Evolutionary conservation across 768 basidiomycete genomes (phyloP).

Genomic region (Collybia sp.): DNA sequence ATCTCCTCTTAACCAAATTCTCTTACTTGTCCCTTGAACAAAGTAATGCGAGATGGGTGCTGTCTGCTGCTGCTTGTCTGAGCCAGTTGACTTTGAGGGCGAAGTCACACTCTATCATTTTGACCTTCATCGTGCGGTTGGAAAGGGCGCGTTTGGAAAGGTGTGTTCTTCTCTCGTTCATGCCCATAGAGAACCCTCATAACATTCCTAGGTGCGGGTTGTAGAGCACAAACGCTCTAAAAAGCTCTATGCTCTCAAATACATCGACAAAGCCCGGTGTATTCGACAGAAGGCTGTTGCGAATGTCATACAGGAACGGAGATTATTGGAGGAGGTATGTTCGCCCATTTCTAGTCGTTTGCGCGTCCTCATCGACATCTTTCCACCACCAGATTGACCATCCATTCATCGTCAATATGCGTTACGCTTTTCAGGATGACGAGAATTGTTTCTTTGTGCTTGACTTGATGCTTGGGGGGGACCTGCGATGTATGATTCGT

Average conservation of each 20-base stretch:
- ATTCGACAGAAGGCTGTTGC: constrained; percentile 88
- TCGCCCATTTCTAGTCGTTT: constrained; percentile 3
- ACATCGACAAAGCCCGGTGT: constrained; percentile 94
- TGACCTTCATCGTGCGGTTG: constrained; percentile 90
- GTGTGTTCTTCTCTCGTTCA: constrained; percentile 34
- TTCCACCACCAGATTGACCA: constrained; percentile 64
- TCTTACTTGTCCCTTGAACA: constrained; percentile 21
- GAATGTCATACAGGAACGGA: constrained; percentile 91
- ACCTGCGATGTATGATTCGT: constrained; percentile 67
- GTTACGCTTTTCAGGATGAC: constrained; percentile 97
- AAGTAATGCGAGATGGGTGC: constrained; percentile 49
- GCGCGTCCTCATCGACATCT: constrained; percentile 3
- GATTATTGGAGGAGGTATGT: constrained; percentile 85
- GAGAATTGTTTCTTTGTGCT: constrained; percentile 97
- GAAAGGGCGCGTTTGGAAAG: constrained; percentile 98
- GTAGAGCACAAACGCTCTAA: constrained; percentile 95
- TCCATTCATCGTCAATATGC: constrained; percentile 83
- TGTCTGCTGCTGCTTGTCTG: constrained; percentile 51
- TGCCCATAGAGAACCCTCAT: constrained; percentile 6
- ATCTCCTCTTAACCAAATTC: constrained; percentile 28
- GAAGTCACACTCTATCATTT: constrained; percentile 95
- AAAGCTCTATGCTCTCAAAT: constrained; percentile 92
- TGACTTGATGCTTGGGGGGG: constrained; percentile 95
- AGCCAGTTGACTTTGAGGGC: constrained; percentile 81
- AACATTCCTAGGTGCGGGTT: constrained; percentile 72